Evolutionary conservation across 2,329 filamentous ascomycete species (phyloP).

Genomic region (Cladosporium colombiae): DNA sequence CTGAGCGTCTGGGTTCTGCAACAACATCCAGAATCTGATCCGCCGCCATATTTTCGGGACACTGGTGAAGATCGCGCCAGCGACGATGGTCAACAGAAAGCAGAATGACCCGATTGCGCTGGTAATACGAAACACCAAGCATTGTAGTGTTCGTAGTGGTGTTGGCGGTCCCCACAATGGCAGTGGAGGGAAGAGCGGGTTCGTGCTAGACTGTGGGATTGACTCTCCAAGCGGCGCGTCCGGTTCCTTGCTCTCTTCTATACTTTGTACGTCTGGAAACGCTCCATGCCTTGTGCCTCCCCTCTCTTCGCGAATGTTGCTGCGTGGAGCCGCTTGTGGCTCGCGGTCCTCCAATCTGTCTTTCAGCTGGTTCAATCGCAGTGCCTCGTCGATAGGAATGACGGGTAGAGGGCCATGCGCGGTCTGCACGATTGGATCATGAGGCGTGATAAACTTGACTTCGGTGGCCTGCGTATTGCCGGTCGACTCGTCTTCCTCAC

Average conservation of each 20-base stretch:
- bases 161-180: constrained; percentile 79
- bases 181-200: constrained; percentile 80
- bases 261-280: constrained; percentile 14
- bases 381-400: constrained; percentile 69
- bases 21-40: constrained; percentile 56
- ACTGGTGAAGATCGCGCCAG: constrained; percentile 70
- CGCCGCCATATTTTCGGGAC: constrained; percentile 56
- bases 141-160: constrained; percentile 64
- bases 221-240: constrained; percentile 44
- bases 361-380: constrained; percentile 66
- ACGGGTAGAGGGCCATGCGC: constrained; percentile 67
- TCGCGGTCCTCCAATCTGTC: constrained; percentile 50
- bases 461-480: constrained; percentile 59
- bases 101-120: constrained; percentile 76
- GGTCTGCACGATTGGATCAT: constrained; percentile 71
- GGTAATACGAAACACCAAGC: constrained; percentile 62
- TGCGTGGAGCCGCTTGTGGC: constrained; percentile 33
- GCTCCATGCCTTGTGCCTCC: constrained; percentile 46
- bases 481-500: constrained; percentile 44
- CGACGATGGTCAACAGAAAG: constrained; percentile 74
- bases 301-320: constrained; percentile 42
- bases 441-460: constrained; percentile 64
- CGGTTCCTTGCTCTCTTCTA: constrained; percentile 48
- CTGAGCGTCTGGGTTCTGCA: constrained; percentile 59
- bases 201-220: constrained; percentile 66